Conservation (phyloP, 768 basidiomycete species). For the Boletus sp. region DNA sequence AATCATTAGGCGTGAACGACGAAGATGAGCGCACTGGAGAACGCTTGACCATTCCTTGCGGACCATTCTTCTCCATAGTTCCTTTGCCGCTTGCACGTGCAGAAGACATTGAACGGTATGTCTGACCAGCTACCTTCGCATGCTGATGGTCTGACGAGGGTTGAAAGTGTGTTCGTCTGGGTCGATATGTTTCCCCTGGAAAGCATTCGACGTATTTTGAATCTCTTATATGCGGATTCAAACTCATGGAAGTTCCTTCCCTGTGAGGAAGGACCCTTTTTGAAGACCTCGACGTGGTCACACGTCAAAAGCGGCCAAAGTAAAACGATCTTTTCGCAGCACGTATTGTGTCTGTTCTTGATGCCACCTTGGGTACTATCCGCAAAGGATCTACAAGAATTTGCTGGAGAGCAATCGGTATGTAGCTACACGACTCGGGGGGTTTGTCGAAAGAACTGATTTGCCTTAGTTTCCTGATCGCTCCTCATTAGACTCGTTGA, state of each 20-base stretch:
- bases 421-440: background rate
- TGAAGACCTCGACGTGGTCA: constrained; percentile 33
- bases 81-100: constrained; percentile 37
- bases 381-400: constrained; percentile 33
- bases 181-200: constrained; percentile 50
- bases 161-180: constrained; percentile 47
- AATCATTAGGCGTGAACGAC: constrained; percentile 36
- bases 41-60: constrained; percentile 44
- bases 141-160: background rate
- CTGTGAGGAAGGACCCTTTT: constrained; percentile 17
- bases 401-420: constrained; percentile 27
- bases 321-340: constrained; percentile 11
- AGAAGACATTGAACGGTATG: constrained; percentile 44
- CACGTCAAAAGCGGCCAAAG: constrained; percentile 6
- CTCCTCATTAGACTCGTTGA: constrained; percentile 2
- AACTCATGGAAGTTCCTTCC: constrained; percentile 31
- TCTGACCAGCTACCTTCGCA: background rate
- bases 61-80: constrained; percentile 37
- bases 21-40: constrained; percentile 40
- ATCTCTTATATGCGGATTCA: constrained; percentile 30
- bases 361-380: constrained; percentile 42
- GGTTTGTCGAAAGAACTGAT: constrained; percentile 1
- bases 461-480: constrained; percentile 19
- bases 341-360: constrained; percentile 31
- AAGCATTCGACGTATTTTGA: constrained; percentile 45